These are phyloP conservation scores for Globisporangium cederbergense DNA, from an alignment of 352 stramenopile species.

Conservation along the genomic window DNA sequence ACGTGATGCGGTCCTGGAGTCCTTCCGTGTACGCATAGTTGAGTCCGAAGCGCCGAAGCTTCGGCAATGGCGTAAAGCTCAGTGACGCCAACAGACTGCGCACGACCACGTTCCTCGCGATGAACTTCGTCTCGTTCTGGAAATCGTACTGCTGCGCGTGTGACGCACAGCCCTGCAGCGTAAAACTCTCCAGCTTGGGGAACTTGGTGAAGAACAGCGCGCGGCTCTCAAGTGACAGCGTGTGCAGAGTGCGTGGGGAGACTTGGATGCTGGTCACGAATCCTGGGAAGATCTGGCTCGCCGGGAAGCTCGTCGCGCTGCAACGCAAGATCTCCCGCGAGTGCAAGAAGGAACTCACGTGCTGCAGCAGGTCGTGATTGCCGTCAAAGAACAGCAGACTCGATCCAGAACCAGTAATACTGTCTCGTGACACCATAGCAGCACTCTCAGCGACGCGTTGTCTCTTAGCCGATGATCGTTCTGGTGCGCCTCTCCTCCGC, in stretches of 20 bases:
- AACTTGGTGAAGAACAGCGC: constrained; percentile 37
- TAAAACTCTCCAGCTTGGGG: constrained; percentile 34
- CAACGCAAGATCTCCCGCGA: constrained; percentile 32
- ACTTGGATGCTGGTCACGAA: constrained; percentile 38
- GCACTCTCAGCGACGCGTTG: background rate
- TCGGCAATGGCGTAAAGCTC: constrained; percentile 22
- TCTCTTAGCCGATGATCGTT: background rate
- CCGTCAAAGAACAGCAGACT: constrained; percentile 45
- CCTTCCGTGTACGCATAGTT: constrained; percentile 49
- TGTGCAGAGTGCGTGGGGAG: constrained; percentile 21
- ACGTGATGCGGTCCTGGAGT: constrained; percentile 46
- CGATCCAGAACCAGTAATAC: background rate
- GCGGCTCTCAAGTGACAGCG: constrained; percentile 17
- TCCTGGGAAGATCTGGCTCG: constrained; percentile 26
- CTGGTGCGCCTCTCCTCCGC: background rate
- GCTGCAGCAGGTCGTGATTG: constrained; percentile 38
- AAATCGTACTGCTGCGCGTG: constrained; percentile 42
- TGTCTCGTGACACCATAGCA: no score
- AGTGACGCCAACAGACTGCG: constrained; percentile 33
- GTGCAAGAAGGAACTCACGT: constrained; percentile 41
- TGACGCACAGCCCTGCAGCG: constrained; percentile 26
- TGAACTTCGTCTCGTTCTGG: constrained; percentile 30
- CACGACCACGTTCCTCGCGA: constrained; percentile 38
- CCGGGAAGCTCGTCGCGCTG: constrained; percentile 29
- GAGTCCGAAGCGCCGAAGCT: constrained; percentile 28